phyloP scores from a whole-genome alignment of 75 land plant species.

The Pinus tabuliformis region DNA sequence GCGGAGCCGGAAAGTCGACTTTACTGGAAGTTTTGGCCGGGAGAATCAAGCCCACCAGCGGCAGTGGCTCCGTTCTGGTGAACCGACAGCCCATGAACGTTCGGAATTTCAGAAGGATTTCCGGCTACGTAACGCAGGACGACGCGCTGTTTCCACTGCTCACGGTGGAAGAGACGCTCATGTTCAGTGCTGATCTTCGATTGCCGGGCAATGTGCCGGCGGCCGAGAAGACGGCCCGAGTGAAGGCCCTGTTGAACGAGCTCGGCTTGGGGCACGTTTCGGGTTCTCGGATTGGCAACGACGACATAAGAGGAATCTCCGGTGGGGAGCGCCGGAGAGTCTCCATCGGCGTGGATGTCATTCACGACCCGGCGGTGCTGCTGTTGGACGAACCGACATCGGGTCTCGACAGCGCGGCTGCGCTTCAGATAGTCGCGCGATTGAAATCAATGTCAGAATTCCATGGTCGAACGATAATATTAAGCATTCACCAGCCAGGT shows the following conservation, averaged over 20 bases:
- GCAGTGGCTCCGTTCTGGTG: slow-evolving; percentile 44
- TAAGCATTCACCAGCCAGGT: slow-evolving; percentile 94
- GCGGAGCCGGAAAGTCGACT: slow-evolving; percentile 83
- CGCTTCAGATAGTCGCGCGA: slow-evolving; percentile 56
- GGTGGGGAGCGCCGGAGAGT: slow-evolving; percentile 89
- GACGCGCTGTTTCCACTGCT: slow-evolving; percentile 77
- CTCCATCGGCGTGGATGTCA: slow-evolving; percentile 89
- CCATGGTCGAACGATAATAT: slow-evolving; percentile 70
- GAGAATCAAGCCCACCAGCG: slow-evolving; percentile 10
- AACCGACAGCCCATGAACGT: slow-evolving; percentile 42
- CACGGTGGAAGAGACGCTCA: slow-evolving; percentile 73
- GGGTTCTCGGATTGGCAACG: slow-evolving; percentile 46
- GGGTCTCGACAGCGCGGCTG: slow-evolving; percentile 86
- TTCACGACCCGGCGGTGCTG: slow-evolving; percentile 84
- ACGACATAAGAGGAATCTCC: slow-evolving; percentile 56
- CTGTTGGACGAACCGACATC: slow-evolving; percentile 94
- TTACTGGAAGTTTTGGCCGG: slow-evolving; percentile 68
- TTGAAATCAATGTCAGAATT: slow-evolving; percentile 66
- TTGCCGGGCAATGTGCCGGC: not conserved
- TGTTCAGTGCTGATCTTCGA: slow-evolving; percentile 62
- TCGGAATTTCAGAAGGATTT: slow-evolving; percentile 39
- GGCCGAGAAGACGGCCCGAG: slow-evolving; percentile 40
- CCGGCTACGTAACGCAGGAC: slow-evolving; percentile 78
- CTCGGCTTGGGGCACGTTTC: slow-evolving; percentile 75
- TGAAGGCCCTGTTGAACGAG: slow-evolving; percentile 44